Conservation (phyloP, 371 early-diverging fungal genomes). For the Synchytrium microbalum region DNA sequence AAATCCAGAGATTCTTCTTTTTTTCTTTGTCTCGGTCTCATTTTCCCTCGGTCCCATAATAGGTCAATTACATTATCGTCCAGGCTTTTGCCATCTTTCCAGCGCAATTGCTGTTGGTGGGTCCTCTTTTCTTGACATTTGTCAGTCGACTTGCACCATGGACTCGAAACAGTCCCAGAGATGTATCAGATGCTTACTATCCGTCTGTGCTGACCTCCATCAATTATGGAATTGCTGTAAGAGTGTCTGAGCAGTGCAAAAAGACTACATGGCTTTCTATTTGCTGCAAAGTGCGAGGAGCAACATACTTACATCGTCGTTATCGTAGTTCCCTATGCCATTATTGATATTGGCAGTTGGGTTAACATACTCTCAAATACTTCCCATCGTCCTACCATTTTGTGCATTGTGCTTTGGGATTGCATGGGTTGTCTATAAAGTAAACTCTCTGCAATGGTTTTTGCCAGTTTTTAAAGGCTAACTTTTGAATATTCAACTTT, state of each 20-base stretch:
- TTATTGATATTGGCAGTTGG: conserved; percentile 75
- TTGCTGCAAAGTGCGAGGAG: background rate
- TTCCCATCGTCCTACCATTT: conserved; percentile 76
- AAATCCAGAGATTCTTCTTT: background rate
- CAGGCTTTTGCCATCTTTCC: conserved; percentile 31
- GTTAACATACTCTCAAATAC: conserved; percentile 77
- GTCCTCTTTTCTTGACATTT: conserved; percentile 38
- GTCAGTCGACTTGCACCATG: conserved; percentile 21
- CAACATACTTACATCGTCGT: conserved; percentile 34
- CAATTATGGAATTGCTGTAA: conserved; percentile 14
- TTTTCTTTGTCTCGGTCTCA: background rate
- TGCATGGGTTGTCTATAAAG: conserved; percentile 68
- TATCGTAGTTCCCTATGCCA: conserved; percentile 28
- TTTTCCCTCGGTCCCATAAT: conserved; percentile 11
- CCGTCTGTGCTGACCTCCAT: conserved; percentile 33
- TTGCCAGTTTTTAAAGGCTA: background rate
- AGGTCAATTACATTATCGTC: conserved; percentile 38
- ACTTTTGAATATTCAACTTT: background rate
- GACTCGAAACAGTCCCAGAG: conserved; percentile 31
- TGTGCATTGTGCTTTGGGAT: conserved; percentile 66
- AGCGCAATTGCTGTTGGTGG: conserved; percentile 33
- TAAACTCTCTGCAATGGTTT: conserved; percentile 45
- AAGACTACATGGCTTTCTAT: background rate
- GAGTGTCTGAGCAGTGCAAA: background rate
- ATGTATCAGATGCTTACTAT: conserved; percentile 36